phyloP scores from a whole-genome alignment of 352 stramenopile species.

The Pythium brassicae region DNA sequence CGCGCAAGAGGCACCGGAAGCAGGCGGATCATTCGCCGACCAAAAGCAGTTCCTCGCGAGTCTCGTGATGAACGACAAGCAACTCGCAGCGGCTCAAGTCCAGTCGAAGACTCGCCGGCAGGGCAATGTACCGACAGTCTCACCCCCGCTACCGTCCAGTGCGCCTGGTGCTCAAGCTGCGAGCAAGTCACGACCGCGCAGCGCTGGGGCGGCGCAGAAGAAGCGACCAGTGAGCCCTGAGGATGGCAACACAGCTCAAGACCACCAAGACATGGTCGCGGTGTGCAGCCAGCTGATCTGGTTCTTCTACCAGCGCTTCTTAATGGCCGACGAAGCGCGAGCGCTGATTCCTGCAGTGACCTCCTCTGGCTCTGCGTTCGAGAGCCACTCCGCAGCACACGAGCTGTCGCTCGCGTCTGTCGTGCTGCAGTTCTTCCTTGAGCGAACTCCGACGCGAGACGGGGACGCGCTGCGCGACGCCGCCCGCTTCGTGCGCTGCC shows the following conservation, averaged over 20 bases:
- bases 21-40: not conserved
- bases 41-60: conserved; percentile 28
- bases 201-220: conserved; percentile 1
- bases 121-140: conserved; percentile 30
- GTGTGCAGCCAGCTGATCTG: conserved; percentile 37
- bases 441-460: conserved; percentile 28
- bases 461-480: conserved; percentile 24
- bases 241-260: conserved; percentile 1
- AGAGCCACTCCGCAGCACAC: not conserved
- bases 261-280: conserved; percentile 6
- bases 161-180: not conserved
- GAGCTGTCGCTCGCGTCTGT: conserved; percentile 21
- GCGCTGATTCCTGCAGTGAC: conserved; percentile 12
- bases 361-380: not conserved
- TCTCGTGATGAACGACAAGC: conserved; percentile 31
- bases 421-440: conserved; percentile 55
- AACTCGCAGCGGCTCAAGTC: conserved; percentile 19
- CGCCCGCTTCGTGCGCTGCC: conserved; percentile 31
- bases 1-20: conserved; percentile 5
- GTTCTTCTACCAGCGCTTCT: conserved; percentile 56
- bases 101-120: conserved; percentile 33
- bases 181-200: not conserved
- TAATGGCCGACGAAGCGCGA: conserved; percentile 42
- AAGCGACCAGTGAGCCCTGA: not conserved
- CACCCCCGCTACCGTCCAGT: conserved; percentile 7